Percentiles rank a stretch among this genome's conserved stretches.
These are phyloP conservation scores for Entomortierella beljakovae DNA, from an alignment of 192 early-diverging fungal genomes.

Conservation along the genomic window DNA sequence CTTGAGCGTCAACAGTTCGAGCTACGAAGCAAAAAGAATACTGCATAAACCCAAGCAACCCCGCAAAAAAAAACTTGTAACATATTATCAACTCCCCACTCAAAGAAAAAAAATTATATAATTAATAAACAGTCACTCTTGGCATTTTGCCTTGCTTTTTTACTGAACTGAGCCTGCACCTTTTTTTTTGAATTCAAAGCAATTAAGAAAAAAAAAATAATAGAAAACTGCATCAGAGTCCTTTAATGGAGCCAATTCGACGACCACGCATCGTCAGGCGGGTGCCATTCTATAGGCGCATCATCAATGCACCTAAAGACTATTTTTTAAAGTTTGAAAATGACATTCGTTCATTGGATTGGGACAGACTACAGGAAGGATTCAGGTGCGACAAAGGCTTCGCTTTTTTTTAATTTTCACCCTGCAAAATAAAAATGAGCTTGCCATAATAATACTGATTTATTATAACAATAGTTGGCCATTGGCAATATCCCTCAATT, in stretches of 20 bases:
- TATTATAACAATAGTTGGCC: constrained; percentile 27
- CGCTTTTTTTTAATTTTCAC: neutral
- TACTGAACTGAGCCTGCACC: too few species aligned
- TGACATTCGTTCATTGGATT: constrained; percentile 41
- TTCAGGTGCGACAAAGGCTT: constrained; percentile 13
- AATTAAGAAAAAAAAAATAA: neutral
- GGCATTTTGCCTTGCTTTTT: too few species aligned
- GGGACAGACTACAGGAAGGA: constrained; percentile 45
- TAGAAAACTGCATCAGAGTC: neutral
- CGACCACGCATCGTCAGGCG: constrained; percentile 30
- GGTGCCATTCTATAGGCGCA: constrained; percentile 16
- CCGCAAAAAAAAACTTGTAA: neutral
- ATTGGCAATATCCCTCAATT: constrained; percentile 33
- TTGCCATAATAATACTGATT: neutral
- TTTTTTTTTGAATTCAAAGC: neutral
- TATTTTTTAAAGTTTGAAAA: constrained; percentile 28
- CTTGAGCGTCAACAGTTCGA: constrained; percentile 45
- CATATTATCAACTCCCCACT: neutral
- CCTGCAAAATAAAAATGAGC: neutral
- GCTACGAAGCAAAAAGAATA: constrained; percentile 29
- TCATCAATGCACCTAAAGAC: constrained; percentile 33
- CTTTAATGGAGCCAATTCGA: constrained; percentile 27
- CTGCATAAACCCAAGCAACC: too few species aligned
- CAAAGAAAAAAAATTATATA: neutral
- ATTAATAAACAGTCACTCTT: neutral